phyloP scores from a whole-genome alignment of 805 yeast species.

The Yamadazyma ubonensis region DNA sequence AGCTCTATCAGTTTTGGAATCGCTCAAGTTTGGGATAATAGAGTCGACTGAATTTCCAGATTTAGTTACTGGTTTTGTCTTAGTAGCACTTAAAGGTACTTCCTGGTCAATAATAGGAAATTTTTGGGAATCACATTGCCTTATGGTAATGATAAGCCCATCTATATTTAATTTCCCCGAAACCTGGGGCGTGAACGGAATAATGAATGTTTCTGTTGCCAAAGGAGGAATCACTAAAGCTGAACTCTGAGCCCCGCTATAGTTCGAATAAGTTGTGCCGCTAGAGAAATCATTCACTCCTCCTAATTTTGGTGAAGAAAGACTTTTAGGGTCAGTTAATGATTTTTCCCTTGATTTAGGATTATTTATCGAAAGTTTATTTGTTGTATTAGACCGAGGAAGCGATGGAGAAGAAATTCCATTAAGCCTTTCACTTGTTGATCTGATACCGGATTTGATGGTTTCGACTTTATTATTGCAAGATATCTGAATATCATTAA shows the following conservation, averaged over 20 bases:
- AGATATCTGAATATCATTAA: conserved; percentile 46
- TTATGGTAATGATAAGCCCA: conserved; percentile 52
- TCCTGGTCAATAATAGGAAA: conserved; percentile 43
- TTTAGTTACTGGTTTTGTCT: background rate
- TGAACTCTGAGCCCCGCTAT: background rate
- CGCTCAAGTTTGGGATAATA: conserved; percentile 27
- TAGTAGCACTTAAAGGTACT: conserved; percentile 5
- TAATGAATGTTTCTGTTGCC: conserved; percentile 35
- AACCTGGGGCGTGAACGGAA: conserved; percentile 48
- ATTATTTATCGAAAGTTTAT: conserved; percentile 9
- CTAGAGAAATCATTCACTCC: background rate
- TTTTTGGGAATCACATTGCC: conserved; percentile 47
- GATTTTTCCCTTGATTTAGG: conserved; percentile 11
- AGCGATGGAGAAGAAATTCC: conserved; percentile 4
- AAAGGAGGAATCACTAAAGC: conserved; percentile 25
- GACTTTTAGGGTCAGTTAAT: background rate
- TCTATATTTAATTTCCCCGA: conserved; percentile 49
- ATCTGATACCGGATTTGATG: conserved; percentile 15
- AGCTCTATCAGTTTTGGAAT: conserved; percentile 19
- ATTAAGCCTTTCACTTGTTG: background rate
- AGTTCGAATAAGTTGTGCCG: background rate
- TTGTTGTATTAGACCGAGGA: conserved; percentile 5
- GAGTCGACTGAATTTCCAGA: conserved; percentile 7
- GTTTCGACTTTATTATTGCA: conserved; percentile 31
- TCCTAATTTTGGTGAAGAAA: conserved; percentile 2